Conservation (phyloP, 306 rosid species). For the Quercus variabilis region DNA sequence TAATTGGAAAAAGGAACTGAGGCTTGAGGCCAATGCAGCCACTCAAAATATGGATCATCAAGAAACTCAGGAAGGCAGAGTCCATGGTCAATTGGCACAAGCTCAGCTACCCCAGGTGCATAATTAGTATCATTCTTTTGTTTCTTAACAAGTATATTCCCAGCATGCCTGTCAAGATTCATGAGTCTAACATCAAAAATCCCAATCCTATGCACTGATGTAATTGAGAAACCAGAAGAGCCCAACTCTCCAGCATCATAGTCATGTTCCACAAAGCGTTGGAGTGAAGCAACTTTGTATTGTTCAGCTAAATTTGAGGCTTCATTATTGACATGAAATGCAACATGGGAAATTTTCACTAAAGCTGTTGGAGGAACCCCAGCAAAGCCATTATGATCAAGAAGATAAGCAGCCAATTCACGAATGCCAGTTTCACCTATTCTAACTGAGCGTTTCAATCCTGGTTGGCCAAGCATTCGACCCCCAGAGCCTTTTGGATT, state of each 20-base stretch:
- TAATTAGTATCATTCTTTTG: conserved; percentile 19
- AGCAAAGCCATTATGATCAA: conserved; percentile 80
- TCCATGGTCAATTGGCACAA: conserved; percentile 94
- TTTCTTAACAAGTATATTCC: conserved; percentile 75
- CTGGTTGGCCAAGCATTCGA: conserved; percentile 69
- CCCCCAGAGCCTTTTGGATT: conserved; percentile 66
- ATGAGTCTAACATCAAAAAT: conserved; percentile 68
- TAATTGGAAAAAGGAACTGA: conserved; percentile 67
- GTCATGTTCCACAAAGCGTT: conserved; percentile 75
- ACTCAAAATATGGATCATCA: conserved; percentile 92
- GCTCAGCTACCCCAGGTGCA: conserved; percentile 44
- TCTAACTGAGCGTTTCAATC: conserved; percentile 64
- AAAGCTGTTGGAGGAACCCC: conserved; percentile 94
- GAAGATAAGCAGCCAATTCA: conserved; percentile 88
- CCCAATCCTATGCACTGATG: conserved; percentile 77
- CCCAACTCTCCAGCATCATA: conserved; percentile 91
- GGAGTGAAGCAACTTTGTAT: conserved; percentile 76
- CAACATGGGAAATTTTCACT: conserved; percentile 66
- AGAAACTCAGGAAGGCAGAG: conserved; percentile 94
- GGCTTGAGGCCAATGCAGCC: conserved; percentile 99
- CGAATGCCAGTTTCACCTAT: conserved; percentile 83
- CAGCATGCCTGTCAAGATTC: conserved; percentile 93
- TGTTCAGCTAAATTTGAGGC: conserved; percentile 25
- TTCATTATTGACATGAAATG: conserved; percentile 40
- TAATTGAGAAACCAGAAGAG: conserved; percentile 65